Base-by-base conservation (phyloP, 805 yeast species). In the Ogataea pini region DNA sequence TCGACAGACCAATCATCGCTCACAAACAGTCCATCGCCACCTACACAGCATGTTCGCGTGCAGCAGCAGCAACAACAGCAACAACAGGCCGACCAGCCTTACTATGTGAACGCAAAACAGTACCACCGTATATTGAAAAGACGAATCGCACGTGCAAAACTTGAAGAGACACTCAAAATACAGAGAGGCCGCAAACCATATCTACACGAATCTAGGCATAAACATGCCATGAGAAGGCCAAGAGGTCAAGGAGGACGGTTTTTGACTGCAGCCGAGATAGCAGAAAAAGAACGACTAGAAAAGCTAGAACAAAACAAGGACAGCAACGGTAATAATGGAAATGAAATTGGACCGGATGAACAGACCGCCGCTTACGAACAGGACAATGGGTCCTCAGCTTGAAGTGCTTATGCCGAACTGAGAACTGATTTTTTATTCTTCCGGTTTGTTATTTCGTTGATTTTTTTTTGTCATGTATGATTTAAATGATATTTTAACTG, bases 231-330 rank as follows among this genome's bases (percentile, higher is more conserved):
- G 99, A 79, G 98, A 64, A 80, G 99, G 65, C 98, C 99, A 13
- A 81, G 99, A 59, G 99, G 99, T 22, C 98, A 94, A 71, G 99
- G 99, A 27, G 99, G 99, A 6, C 76, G 99, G 51, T 94, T 94
- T 58, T 70, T 94, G 50, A 94, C 99, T 0, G 97, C 98, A 12
- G 96, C 96, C 9, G 94, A 86, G 60, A 86, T 86, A 46, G 89
- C 88, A 4, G 90, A 85, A 58, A 70, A 77, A 47, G 86, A 82
- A 43, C 63, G 73, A 44, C 63, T 64, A 50, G 73, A 73, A 50
- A 62, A 52, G 31, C 39, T 54, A 9, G 64, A 63, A 51, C 61
- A 60, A 20, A 41, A 54, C 47, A 44, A 51, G 36, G 24, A 12
- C 17, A 19, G 17, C 24, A 19, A 34, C 24, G 37, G n/a, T n/a